Evolutionary conservation across 1,139 yeast species (phyloP), one percentile per base, ranked within the genome.

Genomic region (Yamadazyma trypodendri): DNA sequence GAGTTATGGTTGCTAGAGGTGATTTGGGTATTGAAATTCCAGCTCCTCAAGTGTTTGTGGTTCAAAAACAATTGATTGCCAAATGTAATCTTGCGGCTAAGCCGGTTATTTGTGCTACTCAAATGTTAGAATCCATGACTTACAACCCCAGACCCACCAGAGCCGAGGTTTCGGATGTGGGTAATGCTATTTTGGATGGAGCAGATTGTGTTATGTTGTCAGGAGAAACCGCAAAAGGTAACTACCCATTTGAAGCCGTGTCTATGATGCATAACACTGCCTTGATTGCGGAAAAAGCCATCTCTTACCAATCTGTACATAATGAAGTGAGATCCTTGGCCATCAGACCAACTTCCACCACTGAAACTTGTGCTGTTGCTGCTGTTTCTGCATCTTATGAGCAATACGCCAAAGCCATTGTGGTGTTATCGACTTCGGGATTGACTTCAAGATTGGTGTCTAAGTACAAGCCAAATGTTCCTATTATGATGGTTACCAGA

Each of bases 1-100:
- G 97, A 78, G 97, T 92, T 62, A 92, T 92, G 98, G 97, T 92
- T 64, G 99, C 99, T 58, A 84, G 99, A 74, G 99, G 98, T 78
- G 98, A 94, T 67, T 80, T 92, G 63, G 99, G 99, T 78, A 92
- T 92, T 61, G 99, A 92, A 77, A 92, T 92, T 60, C 98, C 98
- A 53, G 97, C 98, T 52, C 94, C 97, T 50, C 95, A 90, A 77
- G 99, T 92, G 48, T 89, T 92, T 65, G 92, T 94, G 60, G 97
- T 90, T 55, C 99, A 92, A 77, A 92, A 94, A 81, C 96, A 90
- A 77, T 79, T 92, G 75, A 92, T 92, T 67, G 97, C 98, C 61
- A 92, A 92, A 76, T 92, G 96, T 79, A 94, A 92, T 81, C 77
- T 90, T 65, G 97, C 96, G 54, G 99, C 97, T 64, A 92, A 94